Conservation (phyloP, 257 asterid species). For the Cordia subcordata region DNA sequence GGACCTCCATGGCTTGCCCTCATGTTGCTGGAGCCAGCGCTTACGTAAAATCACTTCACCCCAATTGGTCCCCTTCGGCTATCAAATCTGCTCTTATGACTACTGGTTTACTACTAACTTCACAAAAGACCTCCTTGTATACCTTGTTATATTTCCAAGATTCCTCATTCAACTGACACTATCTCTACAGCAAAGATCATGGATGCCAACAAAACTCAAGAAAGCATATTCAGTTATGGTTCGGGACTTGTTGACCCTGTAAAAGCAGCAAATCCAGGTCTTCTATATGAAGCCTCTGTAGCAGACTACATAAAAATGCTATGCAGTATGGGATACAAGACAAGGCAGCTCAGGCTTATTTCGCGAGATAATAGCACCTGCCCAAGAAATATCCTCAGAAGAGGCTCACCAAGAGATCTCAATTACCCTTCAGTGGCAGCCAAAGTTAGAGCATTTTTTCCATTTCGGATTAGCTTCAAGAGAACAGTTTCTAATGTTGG, state of each 20-base stretch:
- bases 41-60: conserved; percentile 14
- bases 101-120: conserved; percentile 1
- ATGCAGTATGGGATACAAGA: conserved; percentile 1
- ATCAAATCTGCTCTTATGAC: conserved; percentile 20
- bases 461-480: neutral
- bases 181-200: neutral
- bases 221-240: conserved; percentile 1
- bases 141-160: neutral
- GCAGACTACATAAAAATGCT: conserved; percentile 8
- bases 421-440: conserved; percentile 23
- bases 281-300: conserved; percentile 1
- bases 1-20: conserved; percentile 26
- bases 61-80: conserved; percentile 15
- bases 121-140: too few species aligned
- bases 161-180: neutral
- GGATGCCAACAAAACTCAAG: neutral
- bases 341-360: neutral
- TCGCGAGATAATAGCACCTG: conserved; percentile 12
- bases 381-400: too few species aligned
- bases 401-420: conserved; percentile 2
- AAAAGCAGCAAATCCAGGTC: conserved; percentile 12
- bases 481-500: conserved; percentile 16
- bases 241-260: conserved; percentile 1
- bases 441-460: neutral
- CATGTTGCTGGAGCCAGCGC: conserved; percentile 19